Evolutionary conservation across 148 eudicot genomes (phyloP).

Genomic region (Cornus suecica): DNA sequence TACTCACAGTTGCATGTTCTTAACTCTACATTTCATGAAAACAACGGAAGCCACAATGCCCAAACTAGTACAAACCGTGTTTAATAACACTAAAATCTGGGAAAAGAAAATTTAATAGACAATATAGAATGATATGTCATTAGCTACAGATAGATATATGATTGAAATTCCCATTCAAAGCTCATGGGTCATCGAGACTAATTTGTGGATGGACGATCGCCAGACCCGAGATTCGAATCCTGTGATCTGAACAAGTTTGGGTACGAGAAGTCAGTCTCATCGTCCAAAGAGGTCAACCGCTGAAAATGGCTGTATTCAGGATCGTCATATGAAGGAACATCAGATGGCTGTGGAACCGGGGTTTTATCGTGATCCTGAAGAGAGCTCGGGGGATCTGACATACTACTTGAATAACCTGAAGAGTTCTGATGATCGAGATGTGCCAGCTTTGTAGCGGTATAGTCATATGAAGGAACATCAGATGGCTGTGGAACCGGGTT

Average conservation of each 20-base stretch:
- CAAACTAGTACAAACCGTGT: not conserved
- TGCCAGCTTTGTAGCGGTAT: conserved; percentile 21
- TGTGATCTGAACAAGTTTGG: conserved; percentile 70
- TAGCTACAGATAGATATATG: not conserved
- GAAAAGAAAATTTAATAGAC: not conserved
- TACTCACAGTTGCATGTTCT: not conserved
- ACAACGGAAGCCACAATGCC: not conserved
- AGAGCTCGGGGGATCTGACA: conserved; percentile 15
- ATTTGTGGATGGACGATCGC: conserved; percentile 24
- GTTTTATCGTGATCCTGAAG: conserved; percentile 17
- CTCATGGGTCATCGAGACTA: conserved; percentile 17
- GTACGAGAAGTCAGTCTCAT: conserved; percentile 62
- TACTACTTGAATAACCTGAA: conserved; percentile 19
- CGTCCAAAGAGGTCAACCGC: conserved; percentile 68
- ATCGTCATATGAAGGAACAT: conserved; percentile 20
- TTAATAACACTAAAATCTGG: not conserved
- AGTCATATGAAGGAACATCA: conserved; percentile 24
- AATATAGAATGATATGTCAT: not conserved
- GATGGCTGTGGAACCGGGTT: conserved; percentile 16
- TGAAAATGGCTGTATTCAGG: conserved; percentile 40
- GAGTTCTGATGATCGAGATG: conserved; percentile 30
- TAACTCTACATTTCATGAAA: not conserved
- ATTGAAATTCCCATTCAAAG: conserved; percentile 12
- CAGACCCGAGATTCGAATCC: conserved; percentile 23
- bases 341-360: conserved; percentile 7